A percentile compares a stretch with the other conserved stretches of the same genome.
Conservation (phyloP, 2,329 filamentous ascomycete species). For the Paecilomyces fulvus region DNA sequence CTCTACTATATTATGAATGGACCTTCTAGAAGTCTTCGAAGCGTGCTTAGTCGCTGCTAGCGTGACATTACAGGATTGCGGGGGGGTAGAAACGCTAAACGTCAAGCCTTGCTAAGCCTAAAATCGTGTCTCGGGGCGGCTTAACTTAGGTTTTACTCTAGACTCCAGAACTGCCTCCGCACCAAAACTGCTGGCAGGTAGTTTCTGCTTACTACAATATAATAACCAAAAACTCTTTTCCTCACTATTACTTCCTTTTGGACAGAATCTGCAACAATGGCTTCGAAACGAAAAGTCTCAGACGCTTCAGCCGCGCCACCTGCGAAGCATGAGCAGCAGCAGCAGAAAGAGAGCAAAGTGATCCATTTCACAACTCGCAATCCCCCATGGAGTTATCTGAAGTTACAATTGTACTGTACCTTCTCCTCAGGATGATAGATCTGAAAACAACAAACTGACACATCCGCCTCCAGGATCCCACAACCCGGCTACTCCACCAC, state of each 20-base stretch:
- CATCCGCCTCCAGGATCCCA: conserved; percentile 14
- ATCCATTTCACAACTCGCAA: conserved; percentile 32
- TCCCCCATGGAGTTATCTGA: conserved; percentile 37
- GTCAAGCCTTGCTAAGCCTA: background rate
- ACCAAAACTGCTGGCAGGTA: background rate
- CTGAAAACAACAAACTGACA: background rate
- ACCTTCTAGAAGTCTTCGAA: too few relatives aligned
- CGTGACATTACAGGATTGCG: background rate
- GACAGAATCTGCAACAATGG: background rate
- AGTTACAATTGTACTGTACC: conserved; percentile 30
- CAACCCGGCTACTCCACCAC: conserved; percentile 15
- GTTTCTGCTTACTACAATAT: too few relatives aligned
- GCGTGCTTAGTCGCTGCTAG: background rate
- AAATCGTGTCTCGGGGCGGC: background rate
- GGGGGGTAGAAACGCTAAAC: background rate
- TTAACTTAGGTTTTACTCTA: too few relatives aligned
- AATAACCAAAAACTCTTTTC: too few relatives aligned
- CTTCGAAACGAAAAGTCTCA: background rate
- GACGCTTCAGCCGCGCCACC: background rate
- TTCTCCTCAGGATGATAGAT: background rate
- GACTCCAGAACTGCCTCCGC: background rate
- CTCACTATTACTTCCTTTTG: background rate
- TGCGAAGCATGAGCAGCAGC: background rate
- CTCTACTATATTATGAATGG: too few relatives aligned
- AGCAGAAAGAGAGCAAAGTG: background rate